Base-by-base conservation (phyloP, 192 early-diverging fungal genomes). In the Coemansia biformis region DNA sequence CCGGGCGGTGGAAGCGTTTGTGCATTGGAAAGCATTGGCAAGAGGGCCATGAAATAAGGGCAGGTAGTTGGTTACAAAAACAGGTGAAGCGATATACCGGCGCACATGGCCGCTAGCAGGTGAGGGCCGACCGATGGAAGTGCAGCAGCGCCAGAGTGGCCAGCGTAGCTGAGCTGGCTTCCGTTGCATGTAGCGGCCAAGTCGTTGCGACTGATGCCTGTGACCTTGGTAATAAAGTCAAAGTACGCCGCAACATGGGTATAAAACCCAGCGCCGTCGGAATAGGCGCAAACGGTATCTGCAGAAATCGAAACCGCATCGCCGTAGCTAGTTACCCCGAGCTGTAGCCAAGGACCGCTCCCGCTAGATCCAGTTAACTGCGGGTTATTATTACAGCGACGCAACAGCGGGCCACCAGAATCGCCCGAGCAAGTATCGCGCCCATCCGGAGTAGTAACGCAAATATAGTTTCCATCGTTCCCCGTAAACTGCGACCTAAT, bases 321-420 rank as follows among this genome's bases (percentile, higher is more conserved):
- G 13, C 75, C 75, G 43, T 77, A 77, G 43, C 75, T 77, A 12
- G 75, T 77, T 12, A 77, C 42, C 1, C 75, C 75, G 29, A 72
- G 32, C 38, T 61, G 75, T 1, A 74, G 24, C 70, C 70, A 74
- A 4, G 68, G 56, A 0, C 68, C 68, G 18, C 33, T 19, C 1
- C 61, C 12, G 17, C 15, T 0, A 44, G 28, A 8, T 57, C 63
- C 3, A 29, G 19, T 6, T n/a, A 24, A 0, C 1, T 23, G 10
- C 29, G 37, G 49, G 17, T 60, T 13, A 4, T 13, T 19, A 9
- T 26, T 56, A 35, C 63, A 67, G 5, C 64, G 39, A 14, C 55
- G 59, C 32, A 75, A 12, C 39, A 75, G 23, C 1, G 72, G 66
- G 3, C 72, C 66, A 6, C 72, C 72, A 14, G 56, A 59, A 21